phyloP scores from a whole-genome alignment of 345 rosid species.

The Turnera subulata region DNA sequence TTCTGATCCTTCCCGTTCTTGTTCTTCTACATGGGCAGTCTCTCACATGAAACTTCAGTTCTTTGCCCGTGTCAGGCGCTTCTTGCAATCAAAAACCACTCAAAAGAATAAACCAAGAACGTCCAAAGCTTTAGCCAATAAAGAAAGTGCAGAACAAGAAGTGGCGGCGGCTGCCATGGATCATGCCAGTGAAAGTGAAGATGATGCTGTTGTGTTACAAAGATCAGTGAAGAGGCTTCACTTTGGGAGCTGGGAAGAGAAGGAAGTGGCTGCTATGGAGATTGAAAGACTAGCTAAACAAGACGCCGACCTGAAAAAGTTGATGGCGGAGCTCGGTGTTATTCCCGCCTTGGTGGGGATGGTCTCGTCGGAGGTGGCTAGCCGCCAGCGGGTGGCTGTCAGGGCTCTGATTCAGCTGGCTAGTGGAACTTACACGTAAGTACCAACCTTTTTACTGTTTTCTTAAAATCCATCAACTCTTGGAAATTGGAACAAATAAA shows the following conservation, averaged over 20 bases:
- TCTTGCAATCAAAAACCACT: slow-evolving; percentile 48
- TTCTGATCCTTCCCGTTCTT: slow-evolving; percentile 27
- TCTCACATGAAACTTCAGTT: slow-evolving; percentile 47
- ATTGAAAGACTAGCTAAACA: slow-evolving; percentile 58
- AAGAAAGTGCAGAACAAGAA: background rate
- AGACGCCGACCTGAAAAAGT: slow-evolving; percentile 49
- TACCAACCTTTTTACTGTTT: no score
- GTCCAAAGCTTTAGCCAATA: background rate
- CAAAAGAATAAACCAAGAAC: slow-evolving; percentile 25
- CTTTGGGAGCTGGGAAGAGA: slow-evolving; percentile 77
- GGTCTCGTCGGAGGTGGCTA: slow-evolving; percentile 36
- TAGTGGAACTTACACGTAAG: slow-evolving; percentile 73
- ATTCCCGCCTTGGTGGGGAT: slow-evolving; percentile 70
- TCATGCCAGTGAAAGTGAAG: slow-evolving; percentile 9
- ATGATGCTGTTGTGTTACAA: slow-evolving; percentile 46
- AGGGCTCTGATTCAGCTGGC: slow-evolving; percentile 84
- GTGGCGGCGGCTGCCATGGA: background rate
- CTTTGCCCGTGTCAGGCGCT: slow-evolving; percentile 53
- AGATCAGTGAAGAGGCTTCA: slow-evolving; percentile 80
- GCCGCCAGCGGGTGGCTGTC: slow-evolving; percentile 51
- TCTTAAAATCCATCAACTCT: no score
- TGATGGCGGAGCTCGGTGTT: slow-evolving; percentile 90
- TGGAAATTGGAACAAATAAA: no score
- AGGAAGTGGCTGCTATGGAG: slow-evolving; percentile 60
- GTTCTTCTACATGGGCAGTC: slow-evolving; percentile 37